Conservation (phyloP, 495 filamentous ascomycete genomes). For the Usnea hakonensis region DNA sequence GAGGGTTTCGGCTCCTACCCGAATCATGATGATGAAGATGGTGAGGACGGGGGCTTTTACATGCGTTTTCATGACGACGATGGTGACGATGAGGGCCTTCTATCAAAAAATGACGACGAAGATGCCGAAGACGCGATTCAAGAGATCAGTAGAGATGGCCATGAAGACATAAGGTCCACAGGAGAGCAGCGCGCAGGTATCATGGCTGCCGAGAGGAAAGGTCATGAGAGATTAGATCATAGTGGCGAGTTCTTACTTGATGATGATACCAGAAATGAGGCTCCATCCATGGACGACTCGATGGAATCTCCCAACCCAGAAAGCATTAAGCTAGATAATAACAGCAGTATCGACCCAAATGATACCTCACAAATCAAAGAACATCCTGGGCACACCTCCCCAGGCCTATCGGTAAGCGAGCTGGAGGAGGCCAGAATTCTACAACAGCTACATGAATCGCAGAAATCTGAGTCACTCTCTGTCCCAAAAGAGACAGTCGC, state of each 20-base stretch:
- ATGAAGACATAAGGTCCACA: background rate
- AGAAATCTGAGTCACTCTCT: background rate
- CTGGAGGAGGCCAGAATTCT: slow-evolving; percentile 15
- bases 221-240: background rate
- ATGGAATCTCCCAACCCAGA: background rate
- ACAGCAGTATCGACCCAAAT: background rate
- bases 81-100: no score
- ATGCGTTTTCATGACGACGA: no score
- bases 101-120: no score
- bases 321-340: background rate
- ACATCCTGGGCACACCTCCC: background rate
- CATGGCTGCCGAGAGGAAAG: background rate
- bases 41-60: no score
- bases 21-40: no score
- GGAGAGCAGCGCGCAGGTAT: background rate
- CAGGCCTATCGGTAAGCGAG: slow-evolving; percentile 26
- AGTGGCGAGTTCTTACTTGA: background rate
- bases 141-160: no score
- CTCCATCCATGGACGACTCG: background rate
- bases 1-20: no score
- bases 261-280: background rate
- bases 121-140: no score
- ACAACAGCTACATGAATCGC: slow-evolving; percentile 12
- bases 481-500: background rate
- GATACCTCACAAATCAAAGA: background rate